These are phyloP conservation scores for Jamesozyma spencerorum DNA, from an alignment of 805 yeast genomes.

Conservation along the genomic window DNA sequence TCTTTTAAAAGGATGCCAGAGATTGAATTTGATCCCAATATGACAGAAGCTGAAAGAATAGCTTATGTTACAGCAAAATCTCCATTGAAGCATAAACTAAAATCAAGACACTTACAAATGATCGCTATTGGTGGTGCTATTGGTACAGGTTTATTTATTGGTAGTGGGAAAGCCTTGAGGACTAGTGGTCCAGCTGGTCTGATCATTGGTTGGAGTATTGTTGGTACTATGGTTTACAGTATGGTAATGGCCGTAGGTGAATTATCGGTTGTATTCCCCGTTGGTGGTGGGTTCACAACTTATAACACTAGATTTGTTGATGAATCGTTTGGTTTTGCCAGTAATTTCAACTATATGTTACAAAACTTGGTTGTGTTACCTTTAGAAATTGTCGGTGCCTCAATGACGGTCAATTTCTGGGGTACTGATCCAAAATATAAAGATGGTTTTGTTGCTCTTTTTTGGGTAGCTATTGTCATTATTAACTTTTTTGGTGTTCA, in stretches of 20 bases:
- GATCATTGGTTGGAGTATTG: slow-evolving; percentile 38
- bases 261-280: slow-evolving; percentile 41
- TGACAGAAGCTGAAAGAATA: slow-evolving; percentile 6
- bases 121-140: slow-evolving; percentile 28
- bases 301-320: slow-evolving; percentile 41
- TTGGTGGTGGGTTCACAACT: slow-evolving; percentile 41
- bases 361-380: slow-evolving; percentile 42
- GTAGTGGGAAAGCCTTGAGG: slow-evolving; percentile 34
- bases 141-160: slow-evolving; percentile 28
- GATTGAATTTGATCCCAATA: slow-evolving; percentile 31
- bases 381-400: slow-evolving; percentile 39
- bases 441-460: slow-evolving; percentile 37
- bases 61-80: background rate
- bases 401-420: slow-evolving; percentile 44
- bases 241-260: slow-evolving; percentile 42
- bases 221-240: slow-evolving; percentile 35
- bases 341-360: slow-evolving; percentile 45
- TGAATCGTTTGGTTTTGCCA: slow-evolving; percentile 46
- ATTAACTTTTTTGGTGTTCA: slow-evolving; percentile 43
- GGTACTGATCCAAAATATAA: slow-evolving; percentile 35
- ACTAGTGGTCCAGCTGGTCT: slow-evolving; percentile 45
- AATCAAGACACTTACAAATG: slow-evolving; percentile 24
- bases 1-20: slow-evolving; percentile 7
- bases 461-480: slow-evolving; percentile 34
- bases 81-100: slow-evolving; percentile 10